phyloP scores from a whole-genome alignment of 331 rosid genomes.

The Acacia pycnantha region DNA sequence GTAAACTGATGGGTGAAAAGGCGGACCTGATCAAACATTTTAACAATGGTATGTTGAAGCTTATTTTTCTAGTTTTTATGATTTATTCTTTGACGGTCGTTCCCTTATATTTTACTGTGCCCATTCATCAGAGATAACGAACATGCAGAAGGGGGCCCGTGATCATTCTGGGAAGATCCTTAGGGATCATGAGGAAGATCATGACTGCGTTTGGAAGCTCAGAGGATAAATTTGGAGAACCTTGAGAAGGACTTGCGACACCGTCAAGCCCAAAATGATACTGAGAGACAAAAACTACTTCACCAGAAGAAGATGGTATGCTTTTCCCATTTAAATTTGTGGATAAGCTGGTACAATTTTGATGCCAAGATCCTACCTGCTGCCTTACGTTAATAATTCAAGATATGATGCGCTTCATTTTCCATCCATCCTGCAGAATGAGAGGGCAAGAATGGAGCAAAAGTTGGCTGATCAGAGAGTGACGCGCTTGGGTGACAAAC shows the following conservation, averaged over 20 bases:
- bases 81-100: not conserved
- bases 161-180: slow-evolving; percentile 34
- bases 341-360: not conserved
- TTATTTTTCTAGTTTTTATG: not conserved
- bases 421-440: slow-evolving; percentile 46
- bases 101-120: not conserved
- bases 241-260: slow-evolving; percentile 50
- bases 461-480: slow-evolving; percentile 60
- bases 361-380: not conserved
- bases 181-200: slow-evolving; percentile 45
- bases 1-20: slow-evolving; percentile 29
- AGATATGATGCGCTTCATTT: not conserved
- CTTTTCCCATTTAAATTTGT: not conserved
- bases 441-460: slow-evolving; percentile 66
- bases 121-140: slow-evolving; percentile 47
- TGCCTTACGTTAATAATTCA: not conserved
- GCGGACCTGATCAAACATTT: slow-evolving; percentile 31
- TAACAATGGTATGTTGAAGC: slow-evolving; percentile 39
- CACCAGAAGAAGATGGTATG: slow-evolving; percentile 56
- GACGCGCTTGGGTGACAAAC: slow-evolving; percentile 59
- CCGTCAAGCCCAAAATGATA: slow-evolving; percentile 49
- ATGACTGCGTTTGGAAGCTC: slow-evolving; percentile 41
- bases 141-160: slow-evolving; percentile 40
- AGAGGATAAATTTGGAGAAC: slow-evolving; percentile 46
- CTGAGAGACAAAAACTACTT: slow-evolving; percentile 49